Percentiles rank a stretch among this genome's conserved stretches.
Evolutionary conservation across 805 yeast genomes (phyloP).

Genomic region (Ogataea thermomethanolica): DNA sequence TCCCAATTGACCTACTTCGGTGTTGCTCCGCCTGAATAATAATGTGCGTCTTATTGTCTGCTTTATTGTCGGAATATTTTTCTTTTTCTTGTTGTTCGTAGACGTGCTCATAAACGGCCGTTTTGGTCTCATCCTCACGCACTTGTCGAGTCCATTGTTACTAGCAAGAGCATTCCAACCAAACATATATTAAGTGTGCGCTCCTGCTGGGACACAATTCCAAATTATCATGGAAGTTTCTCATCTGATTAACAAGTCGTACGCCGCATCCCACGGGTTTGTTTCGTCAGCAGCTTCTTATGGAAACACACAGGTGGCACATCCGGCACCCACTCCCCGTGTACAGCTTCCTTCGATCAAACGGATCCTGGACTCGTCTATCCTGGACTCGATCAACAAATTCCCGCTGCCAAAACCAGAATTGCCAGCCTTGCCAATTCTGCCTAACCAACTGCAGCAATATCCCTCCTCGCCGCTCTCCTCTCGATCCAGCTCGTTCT

Average conservation of each 20-base stretch:
- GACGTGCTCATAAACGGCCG: constrained; percentile 6
- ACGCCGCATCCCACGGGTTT: constrained; percentile 13
- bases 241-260: constrained; percentile 15
- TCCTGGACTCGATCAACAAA: constrained; percentile 14
- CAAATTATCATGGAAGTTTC: constrained; percentile 20
- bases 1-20: neutral
- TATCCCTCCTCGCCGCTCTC: constrained; percentile 21
- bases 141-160: constrained; percentile 8
- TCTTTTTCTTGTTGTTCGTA: constrained; percentile 2
- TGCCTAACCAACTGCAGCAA: constrained; percentile 17
- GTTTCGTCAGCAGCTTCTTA: constrained; percentile 20
- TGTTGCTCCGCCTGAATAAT: neutral
- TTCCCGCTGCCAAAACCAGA: constrained; percentile 1
- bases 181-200: constrained; percentile 1
- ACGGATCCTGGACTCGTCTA: constrained; percentile 20
- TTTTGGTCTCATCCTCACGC: constrained; percentile 7
- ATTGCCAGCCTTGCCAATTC: constrained; percentile 11
- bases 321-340: constrained; percentile 10
- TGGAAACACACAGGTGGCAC: constrained; percentile 6
- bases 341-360: constrained; percentile 24
- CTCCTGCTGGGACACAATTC: neutral
- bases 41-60: neutral
- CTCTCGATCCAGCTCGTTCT: constrained; percentile 23
- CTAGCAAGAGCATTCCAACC: neutral
- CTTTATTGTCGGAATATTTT: neutral